phyloP scores from a whole-genome alignment of 2,329 filamentous ascomycete species.

The Colletotrichum lupini region DNA sequence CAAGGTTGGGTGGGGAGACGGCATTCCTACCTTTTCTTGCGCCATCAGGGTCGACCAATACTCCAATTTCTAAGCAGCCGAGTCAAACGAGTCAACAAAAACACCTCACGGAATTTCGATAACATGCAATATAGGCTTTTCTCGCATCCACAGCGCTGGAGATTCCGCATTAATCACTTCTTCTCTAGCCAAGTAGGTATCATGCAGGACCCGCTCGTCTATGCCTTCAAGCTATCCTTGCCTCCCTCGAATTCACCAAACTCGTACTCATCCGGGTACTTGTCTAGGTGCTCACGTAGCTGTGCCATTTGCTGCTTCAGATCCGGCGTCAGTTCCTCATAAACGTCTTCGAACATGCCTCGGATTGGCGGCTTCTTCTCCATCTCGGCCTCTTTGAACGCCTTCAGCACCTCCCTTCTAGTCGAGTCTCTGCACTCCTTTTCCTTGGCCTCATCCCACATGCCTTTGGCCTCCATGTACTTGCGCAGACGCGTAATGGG shows the following conservation, averaged over 20 bases:
- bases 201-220: conserved; percentile 7
- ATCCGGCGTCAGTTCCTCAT: conserved; percentile 87
- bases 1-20: conserved; percentile 7
- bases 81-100: neutral
- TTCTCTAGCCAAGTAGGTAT: conserved; percentile 12
- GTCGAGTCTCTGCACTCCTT: conserved; percentile 74
- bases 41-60: conserved; percentile 17
- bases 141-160: neutral
- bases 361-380: conserved; percentile 81
- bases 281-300: conserved; percentile 80
- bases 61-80: conserved; percentile 18
- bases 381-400: conserved; percentile 85
- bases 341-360: conserved; percentile 87
- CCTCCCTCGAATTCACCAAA: conserved; percentile 80
- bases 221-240: conserved; percentile 66
- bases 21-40: conserved; percentile 14
- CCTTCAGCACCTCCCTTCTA: conserved; percentile 81
- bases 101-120: neutral
- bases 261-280: conserved; percentile 94
- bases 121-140: neutral
- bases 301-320: conserved; percentile 76
- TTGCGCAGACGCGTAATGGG: conserved; percentile 87
- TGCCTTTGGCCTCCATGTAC: conserved; percentile 84
- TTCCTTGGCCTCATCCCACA: conserved; percentile 90
- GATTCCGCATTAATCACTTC: neutral